These are phyloP conservation scores for Citrus sinensis DNA, from an alignment of 345 rosid genomes.

Conservation along the genomic window DVS_A1.0 CM039167.1:8900501-8901000, in stretches of 20 bases:
- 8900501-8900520: slow-evolving; percentile 27
- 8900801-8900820: slow-evolving; percentile 85
- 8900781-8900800: neutral
- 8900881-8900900: neutral
- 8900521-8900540: slow-evolving; percentile 73
- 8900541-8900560: slow-evolving; percentile 64
- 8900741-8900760: neutral
- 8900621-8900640: slow-evolving; percentile 57
- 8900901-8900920: neutral
- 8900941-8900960: neutral
- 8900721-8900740: neutral
- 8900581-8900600: slow-evolving; percentile 75
- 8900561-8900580: slow-evolving; percentile 87
- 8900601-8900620: slow-evolving; percentile 90
- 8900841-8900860: slow-evolving; percentile 82
- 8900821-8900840: slow-evolving; percentile 82
- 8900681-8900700: neutral
- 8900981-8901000: neutral
- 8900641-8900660: neutral
- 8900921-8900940: neutral
- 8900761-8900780: neutral
- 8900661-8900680: neutral
- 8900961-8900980: neutral
- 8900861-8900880: slow-evolving; percentile 75
- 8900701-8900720: neutral